Conservation (phyloP, 2,329 filamentous ascomycete species). For the Pestalotiopsis sp. region DNA sequence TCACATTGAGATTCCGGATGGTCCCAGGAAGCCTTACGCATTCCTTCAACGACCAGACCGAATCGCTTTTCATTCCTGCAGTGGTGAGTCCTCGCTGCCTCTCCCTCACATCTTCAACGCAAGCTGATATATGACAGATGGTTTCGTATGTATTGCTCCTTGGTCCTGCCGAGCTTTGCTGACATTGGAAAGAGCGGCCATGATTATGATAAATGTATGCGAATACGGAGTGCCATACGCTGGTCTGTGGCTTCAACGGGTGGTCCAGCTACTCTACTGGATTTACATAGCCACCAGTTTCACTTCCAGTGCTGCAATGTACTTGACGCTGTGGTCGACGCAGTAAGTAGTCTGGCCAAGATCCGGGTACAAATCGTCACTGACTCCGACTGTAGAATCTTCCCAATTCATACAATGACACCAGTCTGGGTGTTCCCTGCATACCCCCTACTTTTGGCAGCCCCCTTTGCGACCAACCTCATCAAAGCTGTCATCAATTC, state of each 20-base stretch:
- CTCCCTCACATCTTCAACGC: neutral
- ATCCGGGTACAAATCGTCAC: neutral
- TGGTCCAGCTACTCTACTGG: constrained; percentile 74
- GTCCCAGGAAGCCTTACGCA: constrained; percentile 71
- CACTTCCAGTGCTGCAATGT: constrained; percentile 69
- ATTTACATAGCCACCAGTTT: constrained; percentile 71
- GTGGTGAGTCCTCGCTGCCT: constrained; percentile 45
- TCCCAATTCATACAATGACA: constrained; percentile 80
- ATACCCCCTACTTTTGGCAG: constrained; percentile 78
- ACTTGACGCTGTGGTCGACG: constrained; percentile 71
- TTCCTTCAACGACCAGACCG: constrained; percentile 76
- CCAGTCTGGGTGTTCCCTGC: constrained; percentile 88
- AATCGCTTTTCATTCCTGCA: constrained; percentile 77
- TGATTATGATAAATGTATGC: constrained; percentile 76
- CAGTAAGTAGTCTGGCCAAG: constrained; percentile 39
- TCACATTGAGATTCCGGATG: constrained; percentile 69
- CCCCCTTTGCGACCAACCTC: constrained; percentile 68
- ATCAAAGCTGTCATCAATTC: constrained; percentile 42
- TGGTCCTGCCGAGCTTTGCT: neutral
- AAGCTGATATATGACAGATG: constrained; percentile 10
- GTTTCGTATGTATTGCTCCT: constrained; percentile 18
- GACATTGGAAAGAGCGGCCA: constrained; percentile 59
- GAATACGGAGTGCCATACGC: constrained; percentile 71
- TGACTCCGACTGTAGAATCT: constrained; percentile 38
- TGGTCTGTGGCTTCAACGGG: constrained; percentile 62